These are phyloP conservation scores for Periglandula ipomoeae DNA, from an alignment of 2,329 filamentous ascomycete genomes.

Conservation along the genomic window DNA sequence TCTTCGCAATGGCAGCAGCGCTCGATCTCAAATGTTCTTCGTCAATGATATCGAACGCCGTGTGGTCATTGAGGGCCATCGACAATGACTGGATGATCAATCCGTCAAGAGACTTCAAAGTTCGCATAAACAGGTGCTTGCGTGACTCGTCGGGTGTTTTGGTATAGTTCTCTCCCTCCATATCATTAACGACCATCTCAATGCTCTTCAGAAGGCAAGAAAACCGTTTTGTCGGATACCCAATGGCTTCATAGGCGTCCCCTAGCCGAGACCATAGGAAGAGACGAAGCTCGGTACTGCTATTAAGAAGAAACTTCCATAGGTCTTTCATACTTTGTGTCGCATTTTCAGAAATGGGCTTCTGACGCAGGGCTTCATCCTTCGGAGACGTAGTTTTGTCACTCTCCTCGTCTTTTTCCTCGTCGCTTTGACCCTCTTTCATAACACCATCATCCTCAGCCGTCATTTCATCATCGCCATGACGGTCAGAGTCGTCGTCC, in stretches of 20 bases:
- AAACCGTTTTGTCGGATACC: conserved; percentile 79
- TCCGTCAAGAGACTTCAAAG: conserved; percentile 71
- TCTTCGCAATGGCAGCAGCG: conserved; percentile 59
- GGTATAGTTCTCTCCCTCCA: conserved; percentile 54
- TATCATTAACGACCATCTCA: conserved; percentile 63
- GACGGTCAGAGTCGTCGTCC: neutral
- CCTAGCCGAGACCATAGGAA: conserved; percentile 88
- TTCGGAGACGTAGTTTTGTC: conserved; percentile 6
- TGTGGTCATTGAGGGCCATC: conserved; percentile 55
- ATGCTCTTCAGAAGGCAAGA: conserved; percentile 81
- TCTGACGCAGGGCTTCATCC: conserved; percentile 7
- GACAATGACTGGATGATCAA: conserved; percentile 63
- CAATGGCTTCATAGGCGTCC: conserved; percentile 77
- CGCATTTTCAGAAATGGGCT: conserved; percentile 41
- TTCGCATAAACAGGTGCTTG: conserved; percentile 62
- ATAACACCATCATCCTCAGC: neutral
- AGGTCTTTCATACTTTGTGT: conserved; percentile 62
- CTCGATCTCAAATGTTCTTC: conserved; percentile 67
- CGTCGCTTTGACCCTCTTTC: neutral
- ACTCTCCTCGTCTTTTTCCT: neutral
- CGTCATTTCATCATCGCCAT: neutral
- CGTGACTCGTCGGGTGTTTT: conserved; percentile 53
- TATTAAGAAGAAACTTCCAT: conserved; percentile 73
- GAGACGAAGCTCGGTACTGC: conserved; percentile 72
- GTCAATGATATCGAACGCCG: conserved; percentile 76